Evolutionary conservation across 805 yeast species (phyloP).

Genomic region (Scheffersomyces lignosus): DNA sequence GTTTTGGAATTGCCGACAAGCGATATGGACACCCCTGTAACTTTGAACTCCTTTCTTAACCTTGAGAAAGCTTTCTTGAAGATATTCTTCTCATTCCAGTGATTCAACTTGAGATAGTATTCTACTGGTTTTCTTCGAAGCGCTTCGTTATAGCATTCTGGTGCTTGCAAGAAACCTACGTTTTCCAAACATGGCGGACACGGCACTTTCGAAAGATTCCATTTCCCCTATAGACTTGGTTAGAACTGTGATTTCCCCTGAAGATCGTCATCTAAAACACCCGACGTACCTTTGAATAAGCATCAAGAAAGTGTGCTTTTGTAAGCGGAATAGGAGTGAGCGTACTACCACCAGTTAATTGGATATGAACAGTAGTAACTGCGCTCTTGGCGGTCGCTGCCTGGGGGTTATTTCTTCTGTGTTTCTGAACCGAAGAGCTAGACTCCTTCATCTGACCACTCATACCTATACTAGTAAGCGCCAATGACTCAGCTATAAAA

Average conservation of each 20-base stretch:
- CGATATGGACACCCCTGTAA: constrained; percentile 59
- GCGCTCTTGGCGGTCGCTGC: no score
- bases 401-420: no score
- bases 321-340: constrained; percentile 32
- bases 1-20: constrained; percentile 51
- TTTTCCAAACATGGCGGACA: constrained; percentile 54
- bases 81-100: constrained; percentile 46
- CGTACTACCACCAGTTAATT: constrained; percentile 15
- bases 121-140: constrained; percentile 46
- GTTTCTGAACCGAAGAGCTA: no score
- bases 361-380: no score
- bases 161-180: constrained; percentile 56
- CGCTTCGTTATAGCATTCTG: constrained; percentile 54
- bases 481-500: no score
- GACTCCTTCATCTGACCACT: no score
- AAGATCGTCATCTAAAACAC: no score
- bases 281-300: constrained; percentile 43
- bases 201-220: constrained; percentile 54
- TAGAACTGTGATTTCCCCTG: no score
- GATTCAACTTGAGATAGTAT: constrained; percentile 35
- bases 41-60: constrained; percentile 42
- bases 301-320: constrained; percentile 54
- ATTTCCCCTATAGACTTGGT: constrained; percentile 46
- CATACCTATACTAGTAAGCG: no score
- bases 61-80: constrained; percentile 40